Percentiles rank a stretch among this genome's conserved stretches.
These are phyloP conservation scores for Colletotrichum tamarilloi DNA, from an alignment of 2,329 filamentous ascomycete species.

Conservation along the genomic window DNA sequence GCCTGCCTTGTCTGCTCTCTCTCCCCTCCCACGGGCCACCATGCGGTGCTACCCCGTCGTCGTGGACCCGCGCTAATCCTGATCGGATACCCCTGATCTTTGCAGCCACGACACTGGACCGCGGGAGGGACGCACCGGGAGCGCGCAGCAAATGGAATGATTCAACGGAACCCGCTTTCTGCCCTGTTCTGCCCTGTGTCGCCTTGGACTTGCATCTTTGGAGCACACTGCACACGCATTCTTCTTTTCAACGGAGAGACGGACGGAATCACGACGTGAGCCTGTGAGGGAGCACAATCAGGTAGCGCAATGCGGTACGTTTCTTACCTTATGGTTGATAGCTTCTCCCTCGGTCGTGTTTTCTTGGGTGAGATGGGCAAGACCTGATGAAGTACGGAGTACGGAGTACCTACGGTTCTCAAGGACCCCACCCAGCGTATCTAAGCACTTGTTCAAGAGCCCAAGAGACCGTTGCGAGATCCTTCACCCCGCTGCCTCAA, in stretches of 20 bases:
- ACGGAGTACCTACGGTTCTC: too few relatives aligned
- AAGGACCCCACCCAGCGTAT: too few relatives aligned
- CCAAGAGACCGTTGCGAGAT: neutral
- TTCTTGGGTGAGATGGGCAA: too few relatives aligned
- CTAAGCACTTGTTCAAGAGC: too few relatives aligned
- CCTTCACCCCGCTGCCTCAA: neutral
- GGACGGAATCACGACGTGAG: too few relatives aligned
- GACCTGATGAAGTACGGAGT: too few relatives aligned
- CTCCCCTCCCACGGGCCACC: neutral
- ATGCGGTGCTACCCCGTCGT: too few relatives aligned
- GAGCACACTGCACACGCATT: neutral
- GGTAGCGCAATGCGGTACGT: too few relatives aligned
- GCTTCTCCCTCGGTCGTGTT: too few relatives aligned
- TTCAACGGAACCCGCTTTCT: neutral
- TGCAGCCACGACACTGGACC: neutral
- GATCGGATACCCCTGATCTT: neutral
- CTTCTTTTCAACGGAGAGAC: neutral
- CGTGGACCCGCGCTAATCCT: neutral
- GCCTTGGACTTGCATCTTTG: neutral
- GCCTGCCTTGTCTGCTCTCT: neutral
- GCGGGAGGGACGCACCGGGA: neutral
- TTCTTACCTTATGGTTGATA: too few relatives aligned
- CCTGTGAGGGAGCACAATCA: too few relatives aligned
- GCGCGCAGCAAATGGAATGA: neutral
- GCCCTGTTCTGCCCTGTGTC: constrained; percentile 1